phyloP scores from a whole-genome alignment of 164 flowering plant genomes.

The Tetracentron sinense region DNA sequence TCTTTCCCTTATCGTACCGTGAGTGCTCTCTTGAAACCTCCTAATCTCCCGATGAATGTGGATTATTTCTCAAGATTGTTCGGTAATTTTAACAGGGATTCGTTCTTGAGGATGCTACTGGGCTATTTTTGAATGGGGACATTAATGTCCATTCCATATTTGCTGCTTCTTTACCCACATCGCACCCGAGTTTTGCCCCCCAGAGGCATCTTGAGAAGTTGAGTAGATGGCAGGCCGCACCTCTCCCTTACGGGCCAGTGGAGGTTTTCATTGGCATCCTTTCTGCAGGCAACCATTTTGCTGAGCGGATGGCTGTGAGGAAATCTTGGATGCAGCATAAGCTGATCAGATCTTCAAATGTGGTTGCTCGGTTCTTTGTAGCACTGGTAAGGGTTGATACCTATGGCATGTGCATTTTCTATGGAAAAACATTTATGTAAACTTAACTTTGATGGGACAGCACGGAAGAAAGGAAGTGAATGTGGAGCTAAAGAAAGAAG shows the following conservation, averaged over 20 bases:
- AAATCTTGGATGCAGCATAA: conserved; percentile 73
- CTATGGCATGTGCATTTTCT: neutral
- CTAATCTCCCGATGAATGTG: neutral
- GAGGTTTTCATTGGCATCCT: conserved; percentile 41
- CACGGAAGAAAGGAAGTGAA: conserved; percentile 61
- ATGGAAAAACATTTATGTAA: neutral
- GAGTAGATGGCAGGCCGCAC: conserved; percentile 31
- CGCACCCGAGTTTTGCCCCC: conserved; percentile 61
- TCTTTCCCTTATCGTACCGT: conserved; percentile 82
- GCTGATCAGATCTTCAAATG: conserved; percentile 46
- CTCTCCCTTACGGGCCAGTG: conserved; percentile 25
- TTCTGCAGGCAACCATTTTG: conserved; percentile 42
- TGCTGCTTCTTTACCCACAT: conserved; percentile 64
- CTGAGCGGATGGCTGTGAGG: conserved; percentile 68
- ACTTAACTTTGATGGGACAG: conserved; percentile 25
- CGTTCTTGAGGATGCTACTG: conserved; percentile 73
- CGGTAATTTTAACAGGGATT: conserved; percentile 40
- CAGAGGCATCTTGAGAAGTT: conserved; percentile 50
- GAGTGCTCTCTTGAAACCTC: conserved; percentile 24
- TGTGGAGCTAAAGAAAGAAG: conserved; percentile 65
- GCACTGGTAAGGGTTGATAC: conserved; percentile 42
- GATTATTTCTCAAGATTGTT: neutral
- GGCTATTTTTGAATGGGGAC: conserved; percentile 51
- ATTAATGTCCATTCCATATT: conserved; percentile 54
- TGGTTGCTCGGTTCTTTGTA: conserved; percentile 61